These are phyloP conservation scores for Pseudogymnoascus sp. DNA, from an alignment of 2,329 filamentous ascomycete genomes.

Conservation along the genomic window DNA sequence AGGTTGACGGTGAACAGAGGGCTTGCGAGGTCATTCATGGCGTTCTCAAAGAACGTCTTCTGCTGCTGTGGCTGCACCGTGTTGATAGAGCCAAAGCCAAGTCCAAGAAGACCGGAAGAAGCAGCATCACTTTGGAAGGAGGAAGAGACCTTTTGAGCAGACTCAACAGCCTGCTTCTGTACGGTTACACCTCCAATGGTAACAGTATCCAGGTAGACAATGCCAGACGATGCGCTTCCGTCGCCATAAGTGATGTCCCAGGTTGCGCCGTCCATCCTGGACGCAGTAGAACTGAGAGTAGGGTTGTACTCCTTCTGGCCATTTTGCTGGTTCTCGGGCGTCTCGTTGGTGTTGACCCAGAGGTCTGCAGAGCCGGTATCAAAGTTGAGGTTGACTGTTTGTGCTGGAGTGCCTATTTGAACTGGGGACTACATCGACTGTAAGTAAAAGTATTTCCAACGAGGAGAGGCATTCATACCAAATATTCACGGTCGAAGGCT, in stretches of 20 bases:
- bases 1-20: conserved; percentile 49
- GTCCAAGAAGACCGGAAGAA: conserved; percentile 53
- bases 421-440: conserved; percentile 14
- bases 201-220: conserved; percentile 19
- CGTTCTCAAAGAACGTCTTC: conserved; percentile 19
- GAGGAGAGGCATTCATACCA: background rate
- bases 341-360: conserved; percentile 23
- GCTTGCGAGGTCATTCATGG: conserved; percentile 11
- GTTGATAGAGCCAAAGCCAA: conserved; percentile 34
- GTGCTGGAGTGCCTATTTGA: conserved; percentile 19
- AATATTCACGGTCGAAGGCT: conserved; percentile 8
- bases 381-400: conserved; percentile 20
- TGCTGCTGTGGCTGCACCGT: conserved; percentile 12
- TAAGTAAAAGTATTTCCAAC: background rate
- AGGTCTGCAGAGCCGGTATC: conserved; percentile 23
- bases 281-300: conserved; percentile 14
- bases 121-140: conserved; percentile 23
- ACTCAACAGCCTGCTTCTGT: conserved; percentile 18
- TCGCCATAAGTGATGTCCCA: conserved; percentile 26
- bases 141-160: conserved; percentile 17
- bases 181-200: conserved; percentile 18
- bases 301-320: conserved; percentile 20
- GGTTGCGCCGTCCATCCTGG: conserved; percentile 15
- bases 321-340: conserved; percentile 15
- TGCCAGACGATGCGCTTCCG: conserved; percentile 25